Base-by-base conservation (phyloP, 2,329 filamentous ascomycete species). In the Aspergillus pseudoviridinutans region DNA sequence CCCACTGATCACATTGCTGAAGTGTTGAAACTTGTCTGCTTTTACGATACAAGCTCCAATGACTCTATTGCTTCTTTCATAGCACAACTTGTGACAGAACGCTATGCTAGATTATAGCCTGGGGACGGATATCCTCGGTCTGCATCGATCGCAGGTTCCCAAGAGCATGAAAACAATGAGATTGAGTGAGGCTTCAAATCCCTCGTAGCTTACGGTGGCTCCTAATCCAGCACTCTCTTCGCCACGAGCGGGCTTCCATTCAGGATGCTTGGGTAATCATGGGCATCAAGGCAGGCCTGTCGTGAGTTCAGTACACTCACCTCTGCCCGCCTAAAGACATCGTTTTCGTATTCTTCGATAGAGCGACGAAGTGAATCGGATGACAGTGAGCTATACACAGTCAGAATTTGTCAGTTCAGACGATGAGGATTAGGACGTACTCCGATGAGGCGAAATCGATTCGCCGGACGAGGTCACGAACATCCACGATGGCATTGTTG, bases 401-500 rank as follows among this genome's bases (percentile, higher is more conserved):
- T 12, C 32, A 38, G 32, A 38, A 17, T 7, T 17, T 17, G 0
- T 17, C 32, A 3, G 32, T 38, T 17, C 14, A 38, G 14, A 38
- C 32, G 32, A 17, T 17, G 25, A 8, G 24, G 1, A 24, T 53
- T 50, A 35, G 24, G 54, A 3, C 6, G 17, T 50, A 59, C 35
- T 47, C 25, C 5, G 25, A 12, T 0, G 14, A 57, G 32, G 38
- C 24, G 58, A 68, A 53, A 49, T 71, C 61, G 9, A 73, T 54
- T 2, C 64, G 58, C 9, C 75, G 71, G 0, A 74, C 71, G 47
- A 84, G 73, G 38, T 80, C 77, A 2, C 73, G 64, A 0, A 81
- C 79, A 62, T 85, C 83, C 6, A 79, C 67, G 38, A 85, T 81
- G 2, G 79, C 82, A 53, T 84, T 82, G 59, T 85, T 85, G 5